These are phyloP conservation scores for Ustilago esculenta DNA, from an alignment of 1,284 basidiomycete species.

Conservation along the genomic window DNA sequence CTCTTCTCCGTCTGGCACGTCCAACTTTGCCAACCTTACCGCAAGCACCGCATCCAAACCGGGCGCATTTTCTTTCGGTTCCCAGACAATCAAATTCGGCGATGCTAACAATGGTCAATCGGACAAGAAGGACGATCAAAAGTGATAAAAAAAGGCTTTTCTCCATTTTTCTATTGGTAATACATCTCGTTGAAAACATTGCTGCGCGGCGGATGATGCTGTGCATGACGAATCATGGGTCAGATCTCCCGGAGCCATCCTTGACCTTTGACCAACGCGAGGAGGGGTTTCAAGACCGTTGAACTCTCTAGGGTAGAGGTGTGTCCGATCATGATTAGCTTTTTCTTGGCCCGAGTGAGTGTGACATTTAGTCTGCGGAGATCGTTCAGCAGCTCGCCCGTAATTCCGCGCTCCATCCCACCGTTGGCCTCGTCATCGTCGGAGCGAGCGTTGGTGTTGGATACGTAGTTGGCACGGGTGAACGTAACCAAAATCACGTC, in stretches of 20 bases:
- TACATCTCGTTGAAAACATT: not conserved
- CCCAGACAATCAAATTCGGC: conserved; percentile 33
- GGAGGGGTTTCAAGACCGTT: conserved; percentile 2
- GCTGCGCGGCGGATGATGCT: too few species aligned
- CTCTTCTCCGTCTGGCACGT: conserved; percentile 1
- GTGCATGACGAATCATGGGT: too few species aligned
- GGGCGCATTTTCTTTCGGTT: conserved; percentile 34
- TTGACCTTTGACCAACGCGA: not conserved
- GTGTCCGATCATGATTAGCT: conserved; percentile 58
- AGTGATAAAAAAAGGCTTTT: too few species aligned
- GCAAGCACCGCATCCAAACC: conserved; percentile 30
- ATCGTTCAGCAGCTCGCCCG: conserved; percentile 59
- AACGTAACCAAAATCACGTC: conserved; percentile 60
- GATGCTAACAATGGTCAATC: conserved; percentile 13
- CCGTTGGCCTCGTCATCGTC: too few species aligned
- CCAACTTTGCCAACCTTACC: conserved; percentile 31
- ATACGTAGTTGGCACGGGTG: conserved; percentile 53
- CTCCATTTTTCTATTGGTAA: not conserved
- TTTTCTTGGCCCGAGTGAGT: conserved; percentile 71
- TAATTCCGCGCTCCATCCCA: conserved; percentile 7
- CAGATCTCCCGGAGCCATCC: conserved; percentile 8
- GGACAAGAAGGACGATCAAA: conserved; percentile 1
- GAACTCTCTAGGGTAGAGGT: conserved; percentile 32
- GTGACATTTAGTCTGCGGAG: conserved; percentile 58
- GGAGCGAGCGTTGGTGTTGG: not conserved